Percentiles rank a stretch among this genome's conserved stretches.
phyloP scores from a whole-genome alignment of 768 basidiomycete species.

The Russula foetens region DNA sequence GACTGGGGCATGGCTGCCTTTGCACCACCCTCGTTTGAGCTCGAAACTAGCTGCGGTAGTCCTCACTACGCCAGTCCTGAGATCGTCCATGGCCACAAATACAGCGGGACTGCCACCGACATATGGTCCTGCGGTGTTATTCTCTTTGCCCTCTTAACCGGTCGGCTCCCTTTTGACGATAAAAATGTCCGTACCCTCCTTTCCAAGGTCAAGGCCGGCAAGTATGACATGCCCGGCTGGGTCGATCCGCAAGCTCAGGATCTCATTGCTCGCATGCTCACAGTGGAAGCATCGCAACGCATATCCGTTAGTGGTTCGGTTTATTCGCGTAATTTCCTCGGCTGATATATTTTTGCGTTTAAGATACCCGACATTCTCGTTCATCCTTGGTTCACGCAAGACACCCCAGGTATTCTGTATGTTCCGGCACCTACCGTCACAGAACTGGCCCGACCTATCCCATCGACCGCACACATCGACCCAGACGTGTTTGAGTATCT shows the following conservation, averaged over 20 bases:
- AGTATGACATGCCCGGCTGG: slow-evolving; percentile 74
- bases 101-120: slow-evolving; percentile 84
- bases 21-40: slow-evolving; percentile 72
- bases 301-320: slow-evolving; percentile 56
- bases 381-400: slow-evolving; percentile 75
- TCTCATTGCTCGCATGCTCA: slow-evolving; percentile 78
- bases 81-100: slow-evolving; percentile 86
- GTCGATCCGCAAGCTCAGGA: slow-evolving; percentile 82
- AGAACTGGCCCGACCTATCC: slow-evolving; percentile 59
- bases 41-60: slow-evolving; percentile 93
- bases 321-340: neutral
- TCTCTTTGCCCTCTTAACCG: slow-evolving; percentile 82
- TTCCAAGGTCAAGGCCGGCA: slow-evolving; percentile 79
- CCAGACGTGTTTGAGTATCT: slow-evolving; percentile 70
- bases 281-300: slow-evolving; percentile 70
- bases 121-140: slow-evolving; percentile 98
- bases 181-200: slow-evolving; percentile 72
- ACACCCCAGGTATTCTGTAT: slow-evolving; percentile 41
- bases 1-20: slow-evolving; percentile 99
- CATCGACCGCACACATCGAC: slow-evolving; percentile 64
- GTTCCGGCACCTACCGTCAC: slow-evolving; percentile 33
- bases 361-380: slow-evolving; percentile 81
- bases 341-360: neutral
- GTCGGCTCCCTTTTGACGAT: slow-evolving; percentile 91
- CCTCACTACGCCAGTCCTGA: slow-evolving; percentile 97